These are phyloP conservation scores for Phaeophleospora eucalypticola DNA, from an alignment of 2,329 filamentous ascomycete species.

Conservation along the genomic window DNA sequence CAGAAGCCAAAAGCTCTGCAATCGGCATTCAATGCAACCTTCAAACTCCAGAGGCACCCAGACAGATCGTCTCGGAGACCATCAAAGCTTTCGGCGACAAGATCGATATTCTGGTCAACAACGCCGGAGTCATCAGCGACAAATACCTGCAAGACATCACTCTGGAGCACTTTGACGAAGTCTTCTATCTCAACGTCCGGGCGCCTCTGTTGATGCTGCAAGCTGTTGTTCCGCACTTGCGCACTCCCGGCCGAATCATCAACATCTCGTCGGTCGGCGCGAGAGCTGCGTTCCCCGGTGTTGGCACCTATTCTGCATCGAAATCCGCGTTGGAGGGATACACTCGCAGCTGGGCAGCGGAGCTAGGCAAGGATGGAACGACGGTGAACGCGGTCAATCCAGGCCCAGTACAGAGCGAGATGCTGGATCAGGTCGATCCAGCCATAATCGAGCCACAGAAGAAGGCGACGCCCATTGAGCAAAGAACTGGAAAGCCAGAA, in stretches of 20 bases:
- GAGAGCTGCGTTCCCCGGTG: slow-evolving; percentile 42
- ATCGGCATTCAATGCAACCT: slow-evolving; percentile 41
- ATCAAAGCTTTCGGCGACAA: slow-evolving; percentile 35
- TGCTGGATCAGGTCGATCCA: slow-evolving; percentile 52
- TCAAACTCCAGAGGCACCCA: slow-evolving; percentile 31
- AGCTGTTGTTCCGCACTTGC: slow-evolving; percentile 50
- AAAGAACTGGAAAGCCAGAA: slow-evolving; percentile 49
- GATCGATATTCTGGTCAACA: slow-evolving; percentile 45
- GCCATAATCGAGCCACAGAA: slow-evolving; percentile 50
- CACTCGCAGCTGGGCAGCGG: slow-evolving; percentile 56
- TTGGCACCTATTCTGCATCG: slow-evolving; percentile 52
- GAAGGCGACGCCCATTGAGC: slow-evolving; percentile 49
- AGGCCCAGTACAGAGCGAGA: slow-evolving; percentile 56
- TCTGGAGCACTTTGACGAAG: slow-evolving; percentile 48
- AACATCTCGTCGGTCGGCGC: slow-evolving; percentile 56
- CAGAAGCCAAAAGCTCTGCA: slow-evolving; percentile 34
- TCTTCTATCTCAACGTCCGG: slow-evolving; percentile 57
- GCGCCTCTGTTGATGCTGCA: slow-evolving; percentile 53
- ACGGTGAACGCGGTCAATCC: slow-evolving; percentile 60
- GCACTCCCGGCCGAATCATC: slow-evolving; percentile 50
- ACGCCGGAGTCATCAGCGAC: slow-evolving; percentile 28
- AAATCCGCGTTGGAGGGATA: slow-evolving; percentile 60
- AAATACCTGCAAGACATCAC: slow-evolving; percentile 36
- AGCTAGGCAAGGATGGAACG: slow-evolving; percentile 54
- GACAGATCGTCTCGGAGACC: slow-evolving; percentile 37